Evolutionary conservation across 768 basidiomycete species (phyloP).

Genomic region (Suillus ampliporus): DNA sequence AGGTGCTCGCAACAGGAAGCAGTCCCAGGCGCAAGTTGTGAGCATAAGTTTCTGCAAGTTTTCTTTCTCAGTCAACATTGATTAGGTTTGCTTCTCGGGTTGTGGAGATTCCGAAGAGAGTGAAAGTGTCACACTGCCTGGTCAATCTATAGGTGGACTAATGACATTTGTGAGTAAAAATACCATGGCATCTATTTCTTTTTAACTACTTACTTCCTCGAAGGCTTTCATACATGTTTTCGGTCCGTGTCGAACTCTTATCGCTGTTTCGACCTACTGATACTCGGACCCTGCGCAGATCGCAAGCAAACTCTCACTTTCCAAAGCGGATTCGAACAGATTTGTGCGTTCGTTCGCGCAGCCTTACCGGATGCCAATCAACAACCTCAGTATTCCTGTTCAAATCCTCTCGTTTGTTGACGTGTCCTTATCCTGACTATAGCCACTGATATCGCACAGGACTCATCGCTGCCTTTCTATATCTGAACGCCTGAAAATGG

Average conservation of each 20-base stretch:
- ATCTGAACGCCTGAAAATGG: not conserved
- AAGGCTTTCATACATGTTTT: constrained; percentile 11
- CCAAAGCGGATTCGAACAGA: not conserved
- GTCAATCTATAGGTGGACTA: not conserved
- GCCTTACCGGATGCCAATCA: not conserved
- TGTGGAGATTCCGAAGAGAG: constrained; percentile 6
- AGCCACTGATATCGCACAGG: constrained; percentile 4
- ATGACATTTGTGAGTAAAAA: constrained; percentile 5
- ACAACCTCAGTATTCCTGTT: constrained; percentile 1
- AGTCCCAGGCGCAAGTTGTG: not conserved
- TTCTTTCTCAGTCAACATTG: not conserved
- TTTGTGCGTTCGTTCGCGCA: not conserved
- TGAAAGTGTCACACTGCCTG: constrained; percentile 1
- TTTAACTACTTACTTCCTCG: not conserved
- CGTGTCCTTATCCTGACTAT: not conserved
- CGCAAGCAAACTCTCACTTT: not conserved
- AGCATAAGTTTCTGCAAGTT: not conserved
- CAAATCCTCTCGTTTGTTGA: not conserved
- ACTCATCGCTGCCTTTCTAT: constrained; percentile 5
- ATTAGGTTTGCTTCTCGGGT: constrained; percentile 5
- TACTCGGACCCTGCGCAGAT: not conserved
- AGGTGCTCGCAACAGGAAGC: not conserved
- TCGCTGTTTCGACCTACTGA: not conserved
- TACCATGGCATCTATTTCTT: not conserved
- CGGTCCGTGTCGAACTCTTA: not conserved